Evolutionary conservation across 2,329 filamentous ascomycete genomes (phyloP).

Genomic region (Ophiocordyceps camponoti-floridani): DNA sequence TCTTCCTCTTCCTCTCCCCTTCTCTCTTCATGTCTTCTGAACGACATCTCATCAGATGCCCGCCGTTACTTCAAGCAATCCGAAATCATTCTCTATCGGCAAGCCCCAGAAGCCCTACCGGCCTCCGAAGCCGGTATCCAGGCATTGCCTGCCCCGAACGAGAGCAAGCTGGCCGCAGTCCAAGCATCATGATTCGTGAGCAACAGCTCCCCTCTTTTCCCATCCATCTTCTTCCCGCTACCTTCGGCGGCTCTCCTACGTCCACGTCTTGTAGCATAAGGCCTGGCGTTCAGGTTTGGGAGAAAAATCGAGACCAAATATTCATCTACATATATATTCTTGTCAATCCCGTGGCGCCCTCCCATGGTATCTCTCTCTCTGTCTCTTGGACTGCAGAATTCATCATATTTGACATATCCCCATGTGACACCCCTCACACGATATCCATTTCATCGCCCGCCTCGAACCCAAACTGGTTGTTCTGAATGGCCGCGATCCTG

Average conservation of each 20-base stretch:
- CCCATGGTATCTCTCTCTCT: not conserved
- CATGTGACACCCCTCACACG: conserved; percentile 11
- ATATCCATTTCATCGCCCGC: conserved; percentile 36
- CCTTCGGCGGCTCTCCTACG: not conserved
- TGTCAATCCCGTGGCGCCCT: not conserved
- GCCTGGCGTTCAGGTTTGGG: not conserved
- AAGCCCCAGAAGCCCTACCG: conserved; percentile 39
- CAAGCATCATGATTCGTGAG: conserved; percentile 5
- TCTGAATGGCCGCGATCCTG: conserved; percentile 69
- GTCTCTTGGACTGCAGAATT: not conserved
- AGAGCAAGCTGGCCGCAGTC: conserved; percentile 25
- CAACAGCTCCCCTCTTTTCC: not conserved
- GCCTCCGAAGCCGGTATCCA: conserved; percentile 18
- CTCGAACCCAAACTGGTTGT: conserved; percentile 70
- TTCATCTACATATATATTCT: not conserved
- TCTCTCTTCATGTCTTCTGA: conserved; percentile 1
- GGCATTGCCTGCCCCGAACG: conserved; percentile 21
- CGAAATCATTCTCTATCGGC: conserved; percentile 90
- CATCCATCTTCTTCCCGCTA: conserved; percentile 5
- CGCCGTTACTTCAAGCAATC: conserved; percentile 98
- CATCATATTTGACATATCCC: not conserved
- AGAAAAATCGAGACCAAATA: not conserved
- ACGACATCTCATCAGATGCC: conserved; percentile 45
- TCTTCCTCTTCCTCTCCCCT: not conserved
- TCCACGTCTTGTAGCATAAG: not conserved